Evolutionary conservation across 805 yeast species (phyloP), one percentile per base, ranked within the genome.

Genomic region (Kluyveromyces starmeri): DNA sequence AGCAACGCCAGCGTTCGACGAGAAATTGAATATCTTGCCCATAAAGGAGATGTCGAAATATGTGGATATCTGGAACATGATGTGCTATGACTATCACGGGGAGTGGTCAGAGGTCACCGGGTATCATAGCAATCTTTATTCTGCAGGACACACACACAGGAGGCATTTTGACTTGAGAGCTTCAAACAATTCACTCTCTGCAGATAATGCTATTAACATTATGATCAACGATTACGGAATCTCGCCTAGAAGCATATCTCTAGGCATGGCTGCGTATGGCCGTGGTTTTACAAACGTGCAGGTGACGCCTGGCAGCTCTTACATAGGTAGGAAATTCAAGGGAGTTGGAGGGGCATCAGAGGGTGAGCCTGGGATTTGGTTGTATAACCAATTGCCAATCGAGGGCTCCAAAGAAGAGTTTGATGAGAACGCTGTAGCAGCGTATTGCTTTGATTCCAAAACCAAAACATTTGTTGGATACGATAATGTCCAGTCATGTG

Each of bases 211-310:
- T 0, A 59, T 83, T 2, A 34, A 51, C 2, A 55, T 49, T 35
- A 71, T 79, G 56, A 18, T 67, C 0, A 14, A 47, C 0, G 38
- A 44, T 1, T 73, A 24, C 33, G 40, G 77, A 0, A 65, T 78
- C 2, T 37, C 55, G 0, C 44, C 78, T 0, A 24, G 43, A 0
- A 82, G 83, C 48, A 42, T 89, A 5, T 64, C 80, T 1, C 47
- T 92, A 20, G 98, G 97, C 0, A 81, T 88, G 79, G 96, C 97
- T 0, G 61, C 75, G 12, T 92, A 86, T 53, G 97, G 96, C 0
- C 59, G 80, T 20, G 63, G 70, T 1, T 75, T 73, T 41, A 56
- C 58, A 0, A 51, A 62, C 20, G 68, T 68, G 0, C 43, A 53
- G 2, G 67, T 65, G 0, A 14, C 27, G 2, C 28, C 31, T 20